A percentile compares a stretch with the other conserved stretches of the same genome.
These are phyloP conservation scores for Gymnopilus dilepis DNA, from an alignment of 768 basidiomycete genomes.

Conservation along the genomic window DNA sequence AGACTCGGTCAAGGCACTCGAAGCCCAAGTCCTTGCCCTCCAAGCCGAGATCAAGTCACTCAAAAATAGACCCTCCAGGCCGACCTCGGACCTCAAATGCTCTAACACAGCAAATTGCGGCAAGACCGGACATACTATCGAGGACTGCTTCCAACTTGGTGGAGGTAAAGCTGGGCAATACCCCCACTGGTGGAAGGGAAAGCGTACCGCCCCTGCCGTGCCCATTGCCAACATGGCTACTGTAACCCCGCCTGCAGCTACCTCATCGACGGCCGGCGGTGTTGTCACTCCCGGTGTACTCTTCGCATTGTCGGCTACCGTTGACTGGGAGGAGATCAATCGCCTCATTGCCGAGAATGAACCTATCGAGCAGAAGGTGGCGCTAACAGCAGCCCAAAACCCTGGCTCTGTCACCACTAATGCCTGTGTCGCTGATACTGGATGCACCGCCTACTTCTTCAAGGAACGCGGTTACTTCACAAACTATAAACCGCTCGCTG, in stretches of 20 bases:
- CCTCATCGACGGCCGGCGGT: background rate
- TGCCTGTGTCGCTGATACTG: slow-evolving; percentile 17
- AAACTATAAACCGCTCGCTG: background rate
- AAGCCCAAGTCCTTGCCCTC: background rate
- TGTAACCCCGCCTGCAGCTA: background rate
- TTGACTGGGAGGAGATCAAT: no score
- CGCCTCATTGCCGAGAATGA: slow-evolving; percentile 5
- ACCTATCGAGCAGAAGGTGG: background rate
- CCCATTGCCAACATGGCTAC: slow-evolving; percentile 4
- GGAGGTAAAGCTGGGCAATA: slow-evolving; percentile 26
- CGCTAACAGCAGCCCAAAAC: background rate
- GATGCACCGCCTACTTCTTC: slow-evolving; percentile 20
- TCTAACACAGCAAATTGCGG: slow-evolving; percentile 12
- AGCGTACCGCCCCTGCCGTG: background rate
- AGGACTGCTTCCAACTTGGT: slow-evolving; percentile 21
- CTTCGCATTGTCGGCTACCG: slow-evolving; percentile 15
- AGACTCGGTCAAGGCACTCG: slow-evolving; percentile 7
- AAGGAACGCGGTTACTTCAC: background rate
- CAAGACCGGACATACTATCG: slow-evolving; percentile 17
- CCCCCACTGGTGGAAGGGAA: slow-evolving; percentile 20
- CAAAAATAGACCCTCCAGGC: background rate
- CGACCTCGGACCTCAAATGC: slow-evolving; percentile 4
- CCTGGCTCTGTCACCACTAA: background rate
- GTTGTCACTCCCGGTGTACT: background rate
- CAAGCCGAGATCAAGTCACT: slow-evolving; percentile 2